Evolutionary conservation across 352 stramenopile species (phyloP).

Genomic region (Globisporangium cylindrosporum): DNA sequence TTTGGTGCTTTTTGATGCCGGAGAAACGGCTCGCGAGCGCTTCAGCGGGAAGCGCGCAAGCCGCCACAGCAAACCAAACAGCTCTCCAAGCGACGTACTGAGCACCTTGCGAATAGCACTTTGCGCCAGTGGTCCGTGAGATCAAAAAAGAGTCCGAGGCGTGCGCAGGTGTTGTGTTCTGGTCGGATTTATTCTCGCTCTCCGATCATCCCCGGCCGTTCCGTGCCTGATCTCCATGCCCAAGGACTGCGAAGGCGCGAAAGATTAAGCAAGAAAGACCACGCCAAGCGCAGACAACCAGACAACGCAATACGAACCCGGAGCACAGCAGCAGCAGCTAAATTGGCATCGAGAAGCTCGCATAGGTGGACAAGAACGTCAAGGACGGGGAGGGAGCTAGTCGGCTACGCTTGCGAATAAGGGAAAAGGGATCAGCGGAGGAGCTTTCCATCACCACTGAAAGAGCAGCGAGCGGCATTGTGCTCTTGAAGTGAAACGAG

Average conservation of each 20-base stretch:
- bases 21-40: slow-evolving; percentile 3
- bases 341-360: neutral
- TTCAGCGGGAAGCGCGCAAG: slow-evolving; percentile 4
- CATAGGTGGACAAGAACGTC: neutral
- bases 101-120: neutral
- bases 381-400: neutral
- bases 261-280: neutral
- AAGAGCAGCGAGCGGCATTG: neutral
- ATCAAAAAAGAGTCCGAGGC: neutral
- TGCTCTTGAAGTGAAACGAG: slow-evolving; percentile 8
- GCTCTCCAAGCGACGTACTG: neutral
- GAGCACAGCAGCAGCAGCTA: neutral
- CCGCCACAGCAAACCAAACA: neutral
- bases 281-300: neutral
- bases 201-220: neutral
- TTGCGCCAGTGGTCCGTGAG: slow-evolving; percentile 1
- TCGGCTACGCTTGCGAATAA: neutral
- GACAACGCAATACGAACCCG: neutral
- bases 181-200: slow-evolving; percentile 8
- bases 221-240: slow-evolving; percentile 8
- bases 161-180: slow-evolving; percentile 2
- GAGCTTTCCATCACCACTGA: neutral
- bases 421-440: neutral
- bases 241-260: neutral
- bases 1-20: neutral